Evolutionary conservation across 495 filamentous ascomycete species (phyloP), one percentile per base, ranked within the genome.

Genomic region (Penicillium canariense): DNA sequence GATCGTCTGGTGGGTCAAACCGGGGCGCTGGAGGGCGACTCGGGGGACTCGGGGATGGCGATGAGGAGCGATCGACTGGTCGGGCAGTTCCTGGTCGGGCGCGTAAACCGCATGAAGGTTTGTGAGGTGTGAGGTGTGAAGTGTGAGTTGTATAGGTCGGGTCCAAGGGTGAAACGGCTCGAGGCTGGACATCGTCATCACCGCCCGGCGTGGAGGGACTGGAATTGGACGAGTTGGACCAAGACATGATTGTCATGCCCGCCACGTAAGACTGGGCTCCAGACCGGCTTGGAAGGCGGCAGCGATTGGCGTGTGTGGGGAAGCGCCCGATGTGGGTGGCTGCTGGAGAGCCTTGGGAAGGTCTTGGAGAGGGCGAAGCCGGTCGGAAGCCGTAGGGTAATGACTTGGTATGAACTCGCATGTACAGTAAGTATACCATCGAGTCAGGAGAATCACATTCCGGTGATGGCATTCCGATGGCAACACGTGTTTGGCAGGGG

Each of bases 281-380:
- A 49, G 39, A 39, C 50, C 42, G 25, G 30, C 52, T 39, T 12
- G 27, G 40, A 17, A 42, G 36, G 23, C 17, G 50, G 38, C 52
- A 43, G 50, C 57, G 56, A 60, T 63, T 63, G 60, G 56, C 34
- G 25, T 52, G 45, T 54, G 57, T 60, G 56, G 60, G 54, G 56
- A 60, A 54, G 14, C 9, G 55, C 22, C 31, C 40, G 44, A 52
- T 50, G 44, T 28, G 36, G 25, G 25, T 50, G 48, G 43, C 39
- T n/a, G 25, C 17, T 46, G 43, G 43, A 31, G 3, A 15, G 18
- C 23, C 43, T 28, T 27, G 43, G n/a, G 43, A 28, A 14, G 10
- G 22, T 15, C 26, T 26, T 28, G 42, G 42, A 45, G 10, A 40
- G 5, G 3, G n/a, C n/a, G n/a, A n/a, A n/a, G n/a, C n/a, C n/a